These are phyloP conservation scores for Hypoxylon sp. DNA, from an alignment of 2,329 filamentous ascomycete genomes.

Conservation along the genomic window DNA sequence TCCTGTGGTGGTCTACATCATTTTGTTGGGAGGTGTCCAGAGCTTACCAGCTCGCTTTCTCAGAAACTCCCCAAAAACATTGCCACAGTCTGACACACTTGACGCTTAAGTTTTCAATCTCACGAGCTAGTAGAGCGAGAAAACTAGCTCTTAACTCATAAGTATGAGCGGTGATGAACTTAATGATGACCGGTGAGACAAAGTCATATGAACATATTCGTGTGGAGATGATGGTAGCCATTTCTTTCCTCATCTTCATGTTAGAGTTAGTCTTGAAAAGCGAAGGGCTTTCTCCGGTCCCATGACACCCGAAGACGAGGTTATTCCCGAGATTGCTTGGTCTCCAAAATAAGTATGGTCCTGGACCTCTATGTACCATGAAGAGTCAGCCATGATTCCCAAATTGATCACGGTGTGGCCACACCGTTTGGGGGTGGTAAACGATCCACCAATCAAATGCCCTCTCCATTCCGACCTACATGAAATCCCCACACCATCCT, in stretches of 20 bases:
- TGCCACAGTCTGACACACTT: neutral
- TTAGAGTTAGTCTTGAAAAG: conserved; percentile 2
- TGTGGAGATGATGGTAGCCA: conserved; percentile 3
- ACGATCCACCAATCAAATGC: conserved; percentile 25
- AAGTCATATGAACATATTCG: conserved; percentile 25
- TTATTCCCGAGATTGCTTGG: conserved; percentile 33
- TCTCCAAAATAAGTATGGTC: conserved; percentile 21
- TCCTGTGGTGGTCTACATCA: conserved; percentile 2
- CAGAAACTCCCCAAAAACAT: too few species aligned
- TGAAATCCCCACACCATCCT: conserved; percentile 31
- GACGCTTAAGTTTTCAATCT: too few species aligned
- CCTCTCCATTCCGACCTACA: conserved; percentile 25
- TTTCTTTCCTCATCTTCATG: neutral
- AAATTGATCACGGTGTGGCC: conserved; percentile 34
- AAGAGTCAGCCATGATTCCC: conserved; percentile 29
- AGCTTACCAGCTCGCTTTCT: too few species aligned
- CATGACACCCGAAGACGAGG: conserved; percentile 22
- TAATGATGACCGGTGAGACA: conserved; percentile 23
- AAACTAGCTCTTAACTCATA: neutral
- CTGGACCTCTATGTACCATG: conserved; percentile 14
- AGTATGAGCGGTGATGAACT: conserved; percentile 22
- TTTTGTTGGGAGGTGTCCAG: too few species aligned
- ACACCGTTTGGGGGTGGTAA: conserved; percentile 26
- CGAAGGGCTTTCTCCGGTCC: conserved; percentile 10
- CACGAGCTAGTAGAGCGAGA: too few species aligned